Evolutionary conservation across 1,139 yeast species (phyloP).

Genomic region (Chernovozyma sophiae-reginae): DNA sequence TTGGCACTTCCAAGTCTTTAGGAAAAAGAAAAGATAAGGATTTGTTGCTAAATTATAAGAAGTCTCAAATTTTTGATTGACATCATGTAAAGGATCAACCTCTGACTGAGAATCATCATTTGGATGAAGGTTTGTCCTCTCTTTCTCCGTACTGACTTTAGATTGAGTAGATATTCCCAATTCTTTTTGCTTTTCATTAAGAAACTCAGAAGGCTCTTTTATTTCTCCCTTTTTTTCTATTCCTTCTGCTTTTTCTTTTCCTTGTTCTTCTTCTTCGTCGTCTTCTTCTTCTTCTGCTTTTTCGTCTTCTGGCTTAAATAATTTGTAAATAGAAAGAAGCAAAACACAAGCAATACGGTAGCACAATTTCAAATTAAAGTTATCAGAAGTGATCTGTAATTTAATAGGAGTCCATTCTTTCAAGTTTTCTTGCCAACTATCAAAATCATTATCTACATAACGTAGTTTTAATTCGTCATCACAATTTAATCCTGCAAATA

Average conservation of each 20-base stretch:
- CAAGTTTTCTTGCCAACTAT: slow-evolving; percentile 38
- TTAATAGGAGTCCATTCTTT: slow-evolving; percentile 51
- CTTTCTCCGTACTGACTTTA: too few species aligned
- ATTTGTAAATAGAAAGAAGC: slow-evolving; percentile 47
- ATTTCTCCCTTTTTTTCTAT: neutral
- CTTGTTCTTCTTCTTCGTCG: slow-evolving; percentile 4
- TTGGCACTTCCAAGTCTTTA: slow-evolving; percentile 61
- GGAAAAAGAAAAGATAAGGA: slow-evolving; percentile 56
- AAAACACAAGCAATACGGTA: slow-evolving; percentile 52
- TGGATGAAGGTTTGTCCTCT: neutral
- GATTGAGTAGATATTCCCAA: neutral
- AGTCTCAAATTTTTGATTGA: neutral
- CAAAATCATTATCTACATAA: slow-evolving; percentile 41
- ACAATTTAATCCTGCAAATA: slow-evolving; percentile 40
- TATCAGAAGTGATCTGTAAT: slow-evolving; percentile 22
- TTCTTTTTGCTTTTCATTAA: too few species aligned
- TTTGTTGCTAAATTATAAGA: slow-evolving; percentile 42
- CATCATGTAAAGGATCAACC: neutral
- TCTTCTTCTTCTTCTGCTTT: neutral
- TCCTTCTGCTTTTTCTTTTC: neutral
- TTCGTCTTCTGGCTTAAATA: slow-evolving; percentile 29
- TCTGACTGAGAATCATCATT: neutral
- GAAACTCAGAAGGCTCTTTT: neutral
- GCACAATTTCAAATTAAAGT: slow-evolving; percentile 35
- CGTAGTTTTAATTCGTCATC: slow-evolving; percentile 45